A percentile compares a stretch with the other conserved stretches of the same genome.
These are phyloP conservation scores for Fusarium beomiforme DNA, from an alignment of 2,329 filamentous ascomycete genomes.

Conservation along the genomic window DNA sequence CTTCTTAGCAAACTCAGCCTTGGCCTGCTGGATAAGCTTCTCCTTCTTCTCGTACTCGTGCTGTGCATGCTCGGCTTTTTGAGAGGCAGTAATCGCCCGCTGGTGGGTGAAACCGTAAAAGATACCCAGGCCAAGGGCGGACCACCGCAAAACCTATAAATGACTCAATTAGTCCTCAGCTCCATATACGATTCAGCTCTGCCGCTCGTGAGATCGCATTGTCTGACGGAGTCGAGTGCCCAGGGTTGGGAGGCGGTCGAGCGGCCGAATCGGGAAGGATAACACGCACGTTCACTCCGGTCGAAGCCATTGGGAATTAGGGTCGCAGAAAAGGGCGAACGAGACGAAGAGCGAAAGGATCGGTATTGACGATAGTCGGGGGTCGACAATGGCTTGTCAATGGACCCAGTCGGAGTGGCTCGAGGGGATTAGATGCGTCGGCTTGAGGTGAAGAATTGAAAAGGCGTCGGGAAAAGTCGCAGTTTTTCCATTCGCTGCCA, in stretches of 20 bases:
- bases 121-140: slow-evolving; percentile 88
- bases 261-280: slow-evolving; percentile 42
- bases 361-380: slow-evolving; percentile 48
- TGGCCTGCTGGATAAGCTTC: slow-evolving; percentile 90
- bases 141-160: slow-evolving; percentile 92
- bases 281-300: slow-evolving; percentile 73
- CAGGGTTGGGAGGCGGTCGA: slow-evolving; percentile 34
- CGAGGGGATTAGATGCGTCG: slow-evolving; percentile 53
- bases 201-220: slow-evolving; percentile 24
- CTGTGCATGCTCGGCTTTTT: slow-evolving; percentile 76
- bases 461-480: slow-evolving; percentile 59
- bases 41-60: slow-evolving; percentile 92
- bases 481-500: slow-evolving; percentile 52
- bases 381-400: slow-evolving; percentile 56
- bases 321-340: slow-evolving; percentile 55
- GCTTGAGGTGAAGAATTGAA: slow-evolving; percentile 53
- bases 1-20: slow-evolving; percentile 84
- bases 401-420: slow-evolving; percentile 55
- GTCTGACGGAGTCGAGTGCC: slow-evolving; percentile 28
- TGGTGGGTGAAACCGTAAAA: slow-evolving; percentile 98
- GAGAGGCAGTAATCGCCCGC: slow-evolving; percentile 76
- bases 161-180: slow-evolving; percentile 43
- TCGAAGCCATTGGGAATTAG: slow-evolving; percentile 68
- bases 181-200: slow-evolving; percentile 20
- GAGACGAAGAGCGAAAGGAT: slow-evolving; percentile 50